Evolutionary conservation across 2,329 filamentous ascomycete genomes (phyloP).

Genomic region (Cercospora berteroae): DNA sequence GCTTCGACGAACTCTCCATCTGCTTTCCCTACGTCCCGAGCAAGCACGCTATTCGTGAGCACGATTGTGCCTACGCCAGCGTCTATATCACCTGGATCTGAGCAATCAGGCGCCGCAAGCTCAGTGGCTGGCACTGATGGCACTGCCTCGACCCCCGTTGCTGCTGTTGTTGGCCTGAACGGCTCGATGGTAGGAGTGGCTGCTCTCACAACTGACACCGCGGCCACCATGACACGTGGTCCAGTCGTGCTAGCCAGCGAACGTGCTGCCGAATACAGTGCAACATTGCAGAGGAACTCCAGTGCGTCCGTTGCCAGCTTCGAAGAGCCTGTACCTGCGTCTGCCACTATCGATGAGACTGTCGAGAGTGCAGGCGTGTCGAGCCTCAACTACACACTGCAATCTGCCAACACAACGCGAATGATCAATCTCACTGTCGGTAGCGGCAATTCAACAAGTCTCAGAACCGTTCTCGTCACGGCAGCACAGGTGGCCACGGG

Average conservation of each 20-base stretch:
- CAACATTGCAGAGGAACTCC: neutral
- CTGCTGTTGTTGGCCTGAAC: neutral
- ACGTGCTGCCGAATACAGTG: constrained; percentile 3
- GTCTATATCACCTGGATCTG: neutral
- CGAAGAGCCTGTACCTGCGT: neutral
- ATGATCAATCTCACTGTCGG: neutral
- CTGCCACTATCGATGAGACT: no score
- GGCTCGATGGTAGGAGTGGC: neutral
- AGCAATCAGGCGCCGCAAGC: neutral
- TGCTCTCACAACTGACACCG: neutral
- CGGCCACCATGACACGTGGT: neutral
- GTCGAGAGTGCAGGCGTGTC: neutral
- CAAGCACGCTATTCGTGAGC: constrained; percentile 6
- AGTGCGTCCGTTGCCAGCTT: neutral
- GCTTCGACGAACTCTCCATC: constrained; percentile 11
- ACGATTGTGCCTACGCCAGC: neutral
- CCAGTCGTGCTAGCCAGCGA: constrained; percentile 4
- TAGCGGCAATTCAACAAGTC: neutral
- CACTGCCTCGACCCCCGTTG: neutral
- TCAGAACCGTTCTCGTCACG: constrained; percentile 2
- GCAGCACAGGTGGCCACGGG: neutral
- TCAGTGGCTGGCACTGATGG: neutral
- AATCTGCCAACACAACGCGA: neutral
- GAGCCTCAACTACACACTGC: neutral
- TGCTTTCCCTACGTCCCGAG: constrained; percentile 2